Evolutionary conservation across 352 stramenopile species (phyloP).

Genomic region (Phytophthora meadii): DNA sequence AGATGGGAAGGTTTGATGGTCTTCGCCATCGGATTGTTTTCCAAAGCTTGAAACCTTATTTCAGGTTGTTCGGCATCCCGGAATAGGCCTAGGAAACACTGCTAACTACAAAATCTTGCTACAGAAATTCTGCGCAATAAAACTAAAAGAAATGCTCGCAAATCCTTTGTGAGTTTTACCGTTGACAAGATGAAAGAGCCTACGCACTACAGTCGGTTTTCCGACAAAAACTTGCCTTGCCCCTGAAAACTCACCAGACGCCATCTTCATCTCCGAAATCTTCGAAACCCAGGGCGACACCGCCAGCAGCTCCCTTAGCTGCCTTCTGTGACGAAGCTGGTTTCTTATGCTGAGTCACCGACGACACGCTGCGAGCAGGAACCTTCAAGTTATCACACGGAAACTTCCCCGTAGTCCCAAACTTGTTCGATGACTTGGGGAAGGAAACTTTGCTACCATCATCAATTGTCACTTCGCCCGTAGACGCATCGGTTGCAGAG

Average conservation of each 20-base stretch:
- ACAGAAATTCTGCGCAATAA: too few species aligned
- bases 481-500: neutral
- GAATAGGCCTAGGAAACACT: too few species aligned
- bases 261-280: neutral
- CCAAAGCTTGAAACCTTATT: too few species aligned
- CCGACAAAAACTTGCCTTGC: too few species aligned
- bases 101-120: too few species aligned
- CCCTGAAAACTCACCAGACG: too few species aligned
- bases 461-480: neutral
- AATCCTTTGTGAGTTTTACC: too few species aligned
- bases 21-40: slow-evolving; percentile 2
- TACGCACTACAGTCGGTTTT: too few species aligned
- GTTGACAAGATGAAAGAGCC: too few species aligned
- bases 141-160: too few species aligned
- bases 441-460: neutral
- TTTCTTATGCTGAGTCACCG: neutral
- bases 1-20: neutral
- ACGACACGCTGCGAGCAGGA: neutral
- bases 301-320: neutral
- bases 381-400: neutral
- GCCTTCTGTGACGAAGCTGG: neutral
- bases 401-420: neutral
- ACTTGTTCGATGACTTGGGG: neutral
- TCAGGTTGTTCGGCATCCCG: too few species aligned
- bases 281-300: too few species aligned